These are phyloP conservation scores for Strobilomyces confusus DNA, from an alignment of 768 basidiomycete genomes.

Conservation along the genomic window DNA sequence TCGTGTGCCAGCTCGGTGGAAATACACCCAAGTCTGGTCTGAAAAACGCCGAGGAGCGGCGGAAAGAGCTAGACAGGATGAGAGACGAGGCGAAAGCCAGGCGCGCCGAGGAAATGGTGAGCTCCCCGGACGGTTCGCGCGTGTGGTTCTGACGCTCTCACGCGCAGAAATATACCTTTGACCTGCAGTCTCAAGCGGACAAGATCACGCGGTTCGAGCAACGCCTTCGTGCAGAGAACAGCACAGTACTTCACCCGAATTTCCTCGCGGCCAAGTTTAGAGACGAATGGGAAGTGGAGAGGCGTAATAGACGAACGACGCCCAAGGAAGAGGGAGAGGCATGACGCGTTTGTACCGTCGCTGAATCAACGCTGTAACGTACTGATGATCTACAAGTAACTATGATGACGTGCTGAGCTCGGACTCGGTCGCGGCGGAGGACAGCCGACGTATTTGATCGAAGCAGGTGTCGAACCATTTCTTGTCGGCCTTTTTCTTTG, in stretches of 20 bases:
- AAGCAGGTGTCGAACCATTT: constrained; percentile 69
- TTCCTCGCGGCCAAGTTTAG: constrained; percentile 56
- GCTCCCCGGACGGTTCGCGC: constrained; percentile 10
- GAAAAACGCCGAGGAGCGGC: constrained; percentile 62
- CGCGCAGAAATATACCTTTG: constrained; percentile 45
- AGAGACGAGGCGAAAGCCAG: constrained; percentile 64
- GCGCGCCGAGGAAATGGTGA: constrained; percentile 51
- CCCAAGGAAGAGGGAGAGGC: constrained; percentile 31
- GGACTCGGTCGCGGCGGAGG: constrained; percentile 26
- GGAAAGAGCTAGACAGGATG: constrained; percentile 64
- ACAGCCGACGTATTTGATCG: constrained; percentile 51
- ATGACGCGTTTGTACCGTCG: constrained; percentile 27
- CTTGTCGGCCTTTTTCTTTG: constrained; percentile 34
- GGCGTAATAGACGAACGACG: constrained; percentile 25
- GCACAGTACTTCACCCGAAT: constrained; percentile 59
- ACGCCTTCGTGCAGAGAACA: constrained; percentile 42
- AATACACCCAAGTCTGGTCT: constrained; percentile 43
- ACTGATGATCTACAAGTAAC: constrained; percentile 20
- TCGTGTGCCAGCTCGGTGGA: constrained; percentile 35
- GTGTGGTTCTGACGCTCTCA: constrained; percentile 12
- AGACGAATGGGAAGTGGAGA: constrained; percentile 46
- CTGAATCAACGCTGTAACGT: not conserved
- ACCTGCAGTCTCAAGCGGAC: constrained; percentile 56
- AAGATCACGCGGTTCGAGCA: constrained; percentile 65
- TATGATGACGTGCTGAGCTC: not conserved